phyloP scores from a whole-genome alignment of 148 eudicot species.

The Rhododendron simsii region DNA sequence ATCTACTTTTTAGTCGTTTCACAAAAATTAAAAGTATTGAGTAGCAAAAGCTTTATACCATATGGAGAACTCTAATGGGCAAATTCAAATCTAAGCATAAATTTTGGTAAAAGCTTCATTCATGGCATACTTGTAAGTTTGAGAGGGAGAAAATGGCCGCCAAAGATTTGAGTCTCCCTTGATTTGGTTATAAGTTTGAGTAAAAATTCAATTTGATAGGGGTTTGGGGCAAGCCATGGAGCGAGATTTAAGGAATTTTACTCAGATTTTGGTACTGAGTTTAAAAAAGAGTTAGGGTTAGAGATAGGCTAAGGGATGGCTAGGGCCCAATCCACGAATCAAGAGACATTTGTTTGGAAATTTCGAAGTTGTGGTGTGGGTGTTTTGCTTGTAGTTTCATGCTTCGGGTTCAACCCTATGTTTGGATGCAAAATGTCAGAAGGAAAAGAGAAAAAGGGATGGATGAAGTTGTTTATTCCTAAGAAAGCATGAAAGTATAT shows the following conservation, averaged over 20 bases:
- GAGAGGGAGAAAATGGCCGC: too few species aligned
- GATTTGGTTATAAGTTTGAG: too few species aligned
- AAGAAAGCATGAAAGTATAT: not conserved
- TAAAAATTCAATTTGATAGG: too few species aligned
- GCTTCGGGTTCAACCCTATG: not conserved
- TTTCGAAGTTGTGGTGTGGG: not conserved
- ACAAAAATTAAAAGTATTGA: not conserved
- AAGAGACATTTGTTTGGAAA: not conserved
- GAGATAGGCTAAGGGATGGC: not conserved
- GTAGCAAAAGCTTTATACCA: too few species aligned
- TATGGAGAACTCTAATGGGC: too few species aligned
- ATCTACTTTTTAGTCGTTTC: not conserved
- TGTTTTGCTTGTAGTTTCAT: constrained; percentile 1
- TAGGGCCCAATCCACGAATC: not conserved
- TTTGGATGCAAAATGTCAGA: not conserved
- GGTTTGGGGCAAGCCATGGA: not conserved
- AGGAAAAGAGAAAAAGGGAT: not conserved
- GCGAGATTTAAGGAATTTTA: not conserved
- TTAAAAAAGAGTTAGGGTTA: too few species aligned
- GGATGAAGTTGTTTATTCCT: not conserved
- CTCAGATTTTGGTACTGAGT: too few species aligned
- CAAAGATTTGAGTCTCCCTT: too few species aligned
- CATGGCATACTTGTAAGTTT: too few species aligned
- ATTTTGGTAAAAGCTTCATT: too few species aligned
- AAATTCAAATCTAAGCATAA: too few species aligned